Conservation (phyloP, 1,284 basidiomycete genomes). For the Ustilago sp. region DNA sequence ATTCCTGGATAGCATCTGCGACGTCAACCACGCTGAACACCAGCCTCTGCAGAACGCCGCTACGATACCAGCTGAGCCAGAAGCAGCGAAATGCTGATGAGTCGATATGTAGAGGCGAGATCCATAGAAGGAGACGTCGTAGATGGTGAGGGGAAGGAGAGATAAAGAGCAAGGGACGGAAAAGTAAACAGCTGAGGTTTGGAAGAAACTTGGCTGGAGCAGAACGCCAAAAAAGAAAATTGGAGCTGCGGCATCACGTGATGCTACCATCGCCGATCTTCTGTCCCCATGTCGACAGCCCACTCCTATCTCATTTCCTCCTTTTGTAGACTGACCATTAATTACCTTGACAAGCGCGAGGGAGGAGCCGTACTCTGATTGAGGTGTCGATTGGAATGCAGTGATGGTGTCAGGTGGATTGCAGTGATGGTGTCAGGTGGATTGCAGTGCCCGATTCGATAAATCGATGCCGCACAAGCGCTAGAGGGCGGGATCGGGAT, state of each 20-base stretch:
- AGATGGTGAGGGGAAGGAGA: neutral
- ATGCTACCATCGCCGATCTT: neutral
- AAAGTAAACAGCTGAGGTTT: neutral
- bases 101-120: neutral
- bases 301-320: neutral
- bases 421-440: too few relatives aligned
- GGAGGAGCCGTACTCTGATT: too few relatives aligned
- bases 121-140: neutral
- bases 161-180: neutral
- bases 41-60: too few relatives aligned
- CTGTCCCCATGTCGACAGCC: neutral
- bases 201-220: neutral
- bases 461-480: neutral
- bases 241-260: neutral
- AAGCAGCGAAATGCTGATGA: neutral
- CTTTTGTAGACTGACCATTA: too few relatives aligned
- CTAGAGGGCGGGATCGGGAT: neutral
- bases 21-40: too few relatives aligned
- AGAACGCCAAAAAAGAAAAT: neutral
- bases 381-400: too few relatives aligned
- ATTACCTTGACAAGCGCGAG: too few relatives aligned
- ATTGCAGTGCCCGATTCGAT: neutral
- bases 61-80: neutral
- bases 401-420: too few relatives aligned
- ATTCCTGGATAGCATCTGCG: too few relatives aligned